Base-by-base conservation (phyloP, 106 monocot species). In the Allium cepa region DNA sequence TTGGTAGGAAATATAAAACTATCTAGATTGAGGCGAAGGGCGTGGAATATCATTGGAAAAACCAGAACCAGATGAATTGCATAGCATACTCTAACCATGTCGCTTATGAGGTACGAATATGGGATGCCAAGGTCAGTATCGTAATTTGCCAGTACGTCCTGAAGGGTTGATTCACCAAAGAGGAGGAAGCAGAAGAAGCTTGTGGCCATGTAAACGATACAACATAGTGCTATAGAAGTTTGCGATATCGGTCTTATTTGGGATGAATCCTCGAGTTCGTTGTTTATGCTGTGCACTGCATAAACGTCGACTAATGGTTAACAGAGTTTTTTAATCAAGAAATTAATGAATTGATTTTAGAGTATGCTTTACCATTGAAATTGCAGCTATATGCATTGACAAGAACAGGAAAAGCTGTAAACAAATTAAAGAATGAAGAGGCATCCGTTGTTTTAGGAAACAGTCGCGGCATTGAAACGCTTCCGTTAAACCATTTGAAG, bases 21-120 rank as follows among this genome's bases (percentile, higher is more conserved):
- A 56, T 96, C 96, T 75, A 92, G 67, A 75, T 96, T 96, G 75
- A 96, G 64, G 50, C 96, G 69, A 47, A 89, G 75, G 5, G 91
- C 85, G 60, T 84, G 86, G 77, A 96, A 92, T 62, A 96, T 79
- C 9, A 96, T 88, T 7, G 96, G 96, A 72, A 92, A 96, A 36
- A 96, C 96, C 36, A 96, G 90, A 91, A 96, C 88, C 26, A 96
- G 88, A 72, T 96, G 96, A 47, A 72, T 8, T 10, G 82, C 84
- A 73, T 92, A 96, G 80, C 91, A 88, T 57, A 96, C 83, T 56
- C 96, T 72, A 8, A 92, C 92, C 7, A 69, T 66, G 63, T 96
- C 96, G 46, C 80, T 79, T 12, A 96, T 69, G 49, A 88, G 16
- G 36, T 82, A 75, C 60, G 88, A 81, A 58, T 84, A 92, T 18